Base-by-base conservation (phyloP, 2,329 filamentous ascomycete genomes). In the Fusarium piperis region DNA sequence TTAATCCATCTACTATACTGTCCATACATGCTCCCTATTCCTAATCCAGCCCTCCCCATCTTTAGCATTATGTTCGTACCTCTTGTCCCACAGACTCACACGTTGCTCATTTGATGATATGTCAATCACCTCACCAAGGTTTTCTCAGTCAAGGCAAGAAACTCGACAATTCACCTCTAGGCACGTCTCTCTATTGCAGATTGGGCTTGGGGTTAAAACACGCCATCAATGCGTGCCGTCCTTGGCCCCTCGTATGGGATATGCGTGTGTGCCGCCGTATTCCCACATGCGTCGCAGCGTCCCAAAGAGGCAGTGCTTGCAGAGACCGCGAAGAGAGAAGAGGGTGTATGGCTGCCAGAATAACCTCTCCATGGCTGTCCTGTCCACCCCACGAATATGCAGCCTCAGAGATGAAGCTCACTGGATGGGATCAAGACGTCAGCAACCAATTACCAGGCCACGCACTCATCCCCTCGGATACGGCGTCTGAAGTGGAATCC, bases 221-320 rank as follows among this genome's bases (percentile, higher is more conserved):
- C 65, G 62, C 57, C 41, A 59, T 57, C 10, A 9, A 26, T 48
- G 55, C 46, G 28, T 38, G 23, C 26, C 33, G 12, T 28, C 33
- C 59, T 59, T 56, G 46, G 55, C 41, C 23, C 16, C 38, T 56
- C 58, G 58, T 60, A 48, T 58, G 52, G 20, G 23, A 26, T 9
- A 56, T 56, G 52, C 18, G 13, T 48, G 60, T 56, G 52, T 46
- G 38, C 26, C 30, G 52, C 39, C 38, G 60, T 39, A 28, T 46
- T 48, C 20, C 23, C 51, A 48, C 52, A 32, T 51, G 52, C 57
- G 23, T 36, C 36, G 60, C 52, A 51, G 36, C 6, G 30, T 23
- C 26, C 18, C 6, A 13, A 33, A 41, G 8, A 15, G 30, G 32
- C 12, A 55, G 32, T 38, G 10, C 51, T 51, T 51, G 46, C 46